Percentiles rank a stretch among this genome's conserved stretches.
Conservation (phyloP, 108 stramenopile genomes). For the Craspedostauros australis region DNA sequence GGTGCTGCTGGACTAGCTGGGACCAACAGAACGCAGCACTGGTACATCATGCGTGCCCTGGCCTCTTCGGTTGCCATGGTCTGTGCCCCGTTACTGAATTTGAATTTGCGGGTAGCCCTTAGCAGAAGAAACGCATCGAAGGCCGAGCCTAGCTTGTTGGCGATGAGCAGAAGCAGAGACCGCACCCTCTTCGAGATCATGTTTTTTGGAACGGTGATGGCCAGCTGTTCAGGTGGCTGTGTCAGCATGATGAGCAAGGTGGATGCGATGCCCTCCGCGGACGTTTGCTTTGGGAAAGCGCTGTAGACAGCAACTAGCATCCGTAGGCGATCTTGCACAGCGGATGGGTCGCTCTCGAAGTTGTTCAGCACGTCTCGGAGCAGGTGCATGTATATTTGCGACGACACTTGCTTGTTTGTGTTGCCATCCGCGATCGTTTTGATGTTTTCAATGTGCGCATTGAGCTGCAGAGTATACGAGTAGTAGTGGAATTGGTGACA, state of each 20-base stretch:
- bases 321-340: constrained; percentile 27
- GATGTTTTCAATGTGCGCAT: constrained; percentile 61
- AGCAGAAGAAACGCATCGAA: constrained; percentile 47
- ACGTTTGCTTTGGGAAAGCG: constrained; percentile 23
- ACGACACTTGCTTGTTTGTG: constrained; percentile 32
- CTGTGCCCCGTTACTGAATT: constrained; percentile 13
- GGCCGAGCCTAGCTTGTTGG: constrained; percentile 27
- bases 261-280: constrained; percentile 36
- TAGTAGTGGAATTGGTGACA: no score
- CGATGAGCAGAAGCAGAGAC: constrained; percentile 28
- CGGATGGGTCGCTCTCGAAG: constrained; percentile 7
- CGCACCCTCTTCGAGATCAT: constrained; percentile 21
- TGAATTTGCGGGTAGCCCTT: constrained; percentile 20
- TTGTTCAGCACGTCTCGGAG: constrained; percentile 26
- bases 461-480: no score
- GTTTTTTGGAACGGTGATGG: background rate
- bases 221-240: background rate
- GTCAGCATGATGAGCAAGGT: constrained; percentile 18
- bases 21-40: constrained; percentile 40
- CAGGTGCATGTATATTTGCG: constrained; percentile 48
- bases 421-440: constrained; percentile 50
- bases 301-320: constrained; percentile 53
- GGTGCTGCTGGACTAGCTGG: constrained; percentile 7
- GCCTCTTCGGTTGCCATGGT: constrained; percentile 29
- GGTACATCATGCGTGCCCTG: constrained; percentile 52